Evolutionary conservation across 768 basidiomycete species (phyloP).

Genomic region (Leucogyrophana mollusca): DNA sequence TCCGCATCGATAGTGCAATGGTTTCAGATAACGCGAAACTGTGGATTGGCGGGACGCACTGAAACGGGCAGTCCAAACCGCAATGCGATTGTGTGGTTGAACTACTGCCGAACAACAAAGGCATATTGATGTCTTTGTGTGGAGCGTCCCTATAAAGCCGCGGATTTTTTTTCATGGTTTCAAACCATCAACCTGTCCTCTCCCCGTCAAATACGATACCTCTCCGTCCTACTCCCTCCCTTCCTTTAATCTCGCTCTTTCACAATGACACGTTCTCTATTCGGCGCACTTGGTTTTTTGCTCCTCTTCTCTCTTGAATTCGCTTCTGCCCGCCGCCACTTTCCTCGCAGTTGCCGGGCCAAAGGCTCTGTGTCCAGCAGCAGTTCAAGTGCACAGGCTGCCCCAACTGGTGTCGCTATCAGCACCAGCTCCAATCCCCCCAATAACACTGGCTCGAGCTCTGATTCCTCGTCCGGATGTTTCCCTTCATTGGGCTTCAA

Average conservation of each 20-base stretch:
- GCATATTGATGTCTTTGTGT: no score
- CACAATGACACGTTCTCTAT: slow-evolving; percentile 12
- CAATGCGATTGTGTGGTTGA: no score
- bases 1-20: no score
- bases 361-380: neutral
- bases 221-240: slow-evolving; percentile 14
- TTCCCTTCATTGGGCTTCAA: slow-evolving; percentile 44
- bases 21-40: no score
- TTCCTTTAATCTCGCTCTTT: neutral
- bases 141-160: no score
- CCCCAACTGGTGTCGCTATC: no score
- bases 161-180: no score
- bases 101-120: no score
- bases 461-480: slow-evolving; percentile 18
- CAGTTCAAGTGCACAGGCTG: neutral
- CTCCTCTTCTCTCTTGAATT: slow-evolving; percentile 7
- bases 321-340: slow-evolving; percentile 10
- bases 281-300: slow-evolving; percentile 4
- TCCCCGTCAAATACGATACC: no score
- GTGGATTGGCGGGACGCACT: no score
- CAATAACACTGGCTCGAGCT: neutral
- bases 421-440: neutral
- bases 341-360: slow-evolving; percentile 11
- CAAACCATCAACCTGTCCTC: no score
- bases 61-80: no score